These are phyloP conservation scores for Exophiala aquamarina DNA, from an alignment of 2,329 filamentous ascomycete genomes.

Conservation along the genomic window DNA sequence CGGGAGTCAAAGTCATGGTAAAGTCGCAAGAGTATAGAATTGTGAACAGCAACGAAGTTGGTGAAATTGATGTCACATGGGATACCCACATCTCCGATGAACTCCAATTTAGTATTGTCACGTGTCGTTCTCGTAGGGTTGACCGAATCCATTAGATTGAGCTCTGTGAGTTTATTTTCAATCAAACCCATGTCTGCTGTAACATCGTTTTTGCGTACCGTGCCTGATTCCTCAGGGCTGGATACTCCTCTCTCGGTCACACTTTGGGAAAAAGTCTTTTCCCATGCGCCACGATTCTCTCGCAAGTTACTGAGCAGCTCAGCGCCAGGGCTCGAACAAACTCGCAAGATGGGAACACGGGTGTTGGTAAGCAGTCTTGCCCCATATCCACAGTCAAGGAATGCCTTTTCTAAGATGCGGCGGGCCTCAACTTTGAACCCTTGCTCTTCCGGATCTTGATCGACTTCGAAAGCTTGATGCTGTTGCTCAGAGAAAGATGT, in stretches of 20 bases:
- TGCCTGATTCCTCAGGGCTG: background rate
- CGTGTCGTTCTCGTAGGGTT: constrained; percentile 34
- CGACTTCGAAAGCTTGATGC: background rate
- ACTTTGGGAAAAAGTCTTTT: constrained; percentile 2
- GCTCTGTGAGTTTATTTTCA: constrained; percentile 11
- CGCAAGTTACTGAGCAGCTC: constrained; percentile 62
- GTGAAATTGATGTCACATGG: constrained; percentile 93
- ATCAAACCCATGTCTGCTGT: constrained; percentile 9
- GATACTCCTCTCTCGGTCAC: constrained; percentile 1
- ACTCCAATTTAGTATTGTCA: constrained; percentile 67
- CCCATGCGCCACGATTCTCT: constrained; percentile 53
- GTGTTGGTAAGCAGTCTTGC: constrained; percentile 76
- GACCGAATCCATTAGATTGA: constrained; percentile 17
- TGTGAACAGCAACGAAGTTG: constrained; percentile 78
- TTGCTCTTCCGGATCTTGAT: constrained; percentile 3
- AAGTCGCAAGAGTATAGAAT: constrained; percentile 77
- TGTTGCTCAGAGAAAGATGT: background rate
- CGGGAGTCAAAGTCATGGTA: constrained; percentile 78
- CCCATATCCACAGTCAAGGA: constrained; percentile 71
- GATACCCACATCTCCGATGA: constrained; percentile 75
- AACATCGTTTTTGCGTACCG: constrained; percentile 3
- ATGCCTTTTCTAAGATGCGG: constrained; percentile 70
- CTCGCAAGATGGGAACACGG: constrained; percentile 82
- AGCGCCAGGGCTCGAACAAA: constrained; percentile 70
- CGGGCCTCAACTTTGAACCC: constrained; percentile 44